phyloP scores from a whole-genome alignment of 208 protist species.

The Pavlovales sp. region DNA sequence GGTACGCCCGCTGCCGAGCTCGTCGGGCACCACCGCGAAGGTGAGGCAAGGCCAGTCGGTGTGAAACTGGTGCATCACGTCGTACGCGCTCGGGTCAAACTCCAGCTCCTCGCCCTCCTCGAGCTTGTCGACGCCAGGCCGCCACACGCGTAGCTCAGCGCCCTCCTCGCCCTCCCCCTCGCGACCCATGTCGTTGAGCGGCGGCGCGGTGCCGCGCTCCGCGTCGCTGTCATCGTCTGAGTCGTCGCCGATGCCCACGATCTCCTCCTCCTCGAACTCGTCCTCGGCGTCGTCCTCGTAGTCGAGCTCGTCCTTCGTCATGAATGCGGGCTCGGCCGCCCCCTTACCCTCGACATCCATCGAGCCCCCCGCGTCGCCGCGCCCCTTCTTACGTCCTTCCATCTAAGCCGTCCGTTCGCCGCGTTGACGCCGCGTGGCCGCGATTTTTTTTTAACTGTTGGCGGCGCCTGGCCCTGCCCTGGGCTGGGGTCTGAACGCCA shows the following conservation, averaged over 20 bases:
- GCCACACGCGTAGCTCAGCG: not conserved
- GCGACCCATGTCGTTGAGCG: not conserved
- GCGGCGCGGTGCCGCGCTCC: not conserved
- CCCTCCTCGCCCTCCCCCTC: not conserved
- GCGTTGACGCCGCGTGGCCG: no score
- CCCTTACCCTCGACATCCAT: no score
- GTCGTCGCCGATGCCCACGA: not conserved
- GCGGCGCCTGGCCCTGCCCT: no score
- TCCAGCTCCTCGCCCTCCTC: slow-evolving; percentile 56
- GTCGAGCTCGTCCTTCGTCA: not conserved
- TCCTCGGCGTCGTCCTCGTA: slow-evolving; percentile 20
- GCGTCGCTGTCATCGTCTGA: not conserved
- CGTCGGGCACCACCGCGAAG: slow-evolving; percentile 61
- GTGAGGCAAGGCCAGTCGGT: slow-evolving; percentile 61
- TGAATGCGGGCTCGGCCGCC: no score
- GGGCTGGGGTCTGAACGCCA: no score
- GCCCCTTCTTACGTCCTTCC: no score
- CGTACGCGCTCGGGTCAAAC: slow-evolving; percentile 60
- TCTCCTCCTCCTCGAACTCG: slow-evolving; percentile 33
- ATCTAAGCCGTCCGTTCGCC: no score
- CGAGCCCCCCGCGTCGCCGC: no score
- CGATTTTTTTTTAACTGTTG: no score
- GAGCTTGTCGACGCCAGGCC: slow-evolving; percentile 53
- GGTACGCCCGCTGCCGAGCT: slow-evolving; percentile 52
- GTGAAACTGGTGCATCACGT: slow-evolving; percentile 59